Percentiles rank a stretch among this genome's conserved stretches.
These are phyloP conservation scores for Geosmithia morbida DNA, from an alignment of 2,329 filamentous ascomycete species.

Conservation along the genomic window DNA sequence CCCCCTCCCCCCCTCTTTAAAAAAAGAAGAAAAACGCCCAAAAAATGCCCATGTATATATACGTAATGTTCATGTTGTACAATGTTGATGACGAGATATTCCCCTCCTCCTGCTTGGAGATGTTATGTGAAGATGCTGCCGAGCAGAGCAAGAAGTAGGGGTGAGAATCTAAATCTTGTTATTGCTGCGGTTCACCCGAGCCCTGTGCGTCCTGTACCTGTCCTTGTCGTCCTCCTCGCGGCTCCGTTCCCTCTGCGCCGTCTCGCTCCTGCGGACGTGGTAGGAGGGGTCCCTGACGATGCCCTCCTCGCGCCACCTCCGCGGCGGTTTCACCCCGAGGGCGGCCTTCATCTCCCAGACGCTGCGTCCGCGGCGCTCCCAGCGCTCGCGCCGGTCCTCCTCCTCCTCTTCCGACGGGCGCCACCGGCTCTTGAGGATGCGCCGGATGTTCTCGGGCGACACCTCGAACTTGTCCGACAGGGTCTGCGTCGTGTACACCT, in stretches of 20 bases:
- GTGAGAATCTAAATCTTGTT: not conserved
- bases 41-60: too few relatives aligned
- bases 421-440: constrained; percentile 76
- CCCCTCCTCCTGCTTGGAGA: too few relatives aligned
- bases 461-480: constrained; percentile 71
- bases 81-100: too few relatives aligned
- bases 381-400: constrained; percentile 40
- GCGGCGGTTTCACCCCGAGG: constrained; percentile 46
- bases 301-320: constrained; percentile 42
- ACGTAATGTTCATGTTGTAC: too few relatives aligned
- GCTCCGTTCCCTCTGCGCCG: constrained; percentile 10
- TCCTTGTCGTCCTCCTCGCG: constrained; percentile 14
- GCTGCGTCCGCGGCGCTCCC: constrained; percentile 44
- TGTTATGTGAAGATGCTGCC: too few relatives aligned
- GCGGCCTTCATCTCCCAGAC: constrained; percentile 47
- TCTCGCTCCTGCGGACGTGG: constrained; percentile 18
- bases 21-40: too few relatives aligned
- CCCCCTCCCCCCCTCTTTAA: too few relatives aligned
- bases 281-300: constrained; percentile 28
- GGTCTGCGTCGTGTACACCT: constrained; percentile 57
- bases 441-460: constrained; percentile 73
- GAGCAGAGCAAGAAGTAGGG: not conserved
- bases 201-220: constrained; percentile 10
- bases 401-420: constrained; percentile 44
- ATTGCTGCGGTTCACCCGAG: constrained; percentile 3